Base-by-base conservation (phyloP, 306 rosid species). In the Quercus gilva region DNA sequence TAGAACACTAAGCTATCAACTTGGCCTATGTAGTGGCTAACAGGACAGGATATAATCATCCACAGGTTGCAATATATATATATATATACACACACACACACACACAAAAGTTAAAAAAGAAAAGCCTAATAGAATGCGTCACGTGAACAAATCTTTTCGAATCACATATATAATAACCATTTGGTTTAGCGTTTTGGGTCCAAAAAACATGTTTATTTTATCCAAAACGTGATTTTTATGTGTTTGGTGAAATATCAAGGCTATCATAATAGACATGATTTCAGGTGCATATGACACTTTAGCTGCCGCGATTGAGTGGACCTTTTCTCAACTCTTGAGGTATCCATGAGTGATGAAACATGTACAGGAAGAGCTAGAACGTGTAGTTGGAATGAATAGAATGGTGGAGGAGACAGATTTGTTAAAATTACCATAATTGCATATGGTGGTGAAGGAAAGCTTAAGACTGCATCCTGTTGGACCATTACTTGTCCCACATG, bases 391-490 rank as follows among this genome's bases (percentile, higher is more conserved):
- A 2, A 58, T n/a, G 67, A 72, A 31, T n/a, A 76, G 69, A n/a
- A 60, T 29, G 77, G 86, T 86, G 1, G 80, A 86, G 12, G 92
- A 90, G 28, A 28, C 1, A 11, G 86, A 90, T 12, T 41, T 90
- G 9, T 74, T 69, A 1, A 81, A 75, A 0, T 29, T 90, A 25
- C 67, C 29, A 6, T 88, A 84, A 56, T 69, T 88, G 29, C 59
- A 74, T 33, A 78, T 84, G 83, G 84, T 90, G 2, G 51, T 88
- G 15, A 89, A 89, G 26, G 93, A 87, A 77, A 76, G 83, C 28
- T 57, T 85, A 0, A 72, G 91, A 45, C 70, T 90, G 52, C 67
- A 88, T 20, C 89, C 88, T 0, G 63, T 76, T 21, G 88, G 7
- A n/a, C 87, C 86, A 1, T 78, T 89, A 31, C 7, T 82, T n/a